Conservation (phyloP, 805 yeast species). For the Zygoascus bituminiphila region DNA sequence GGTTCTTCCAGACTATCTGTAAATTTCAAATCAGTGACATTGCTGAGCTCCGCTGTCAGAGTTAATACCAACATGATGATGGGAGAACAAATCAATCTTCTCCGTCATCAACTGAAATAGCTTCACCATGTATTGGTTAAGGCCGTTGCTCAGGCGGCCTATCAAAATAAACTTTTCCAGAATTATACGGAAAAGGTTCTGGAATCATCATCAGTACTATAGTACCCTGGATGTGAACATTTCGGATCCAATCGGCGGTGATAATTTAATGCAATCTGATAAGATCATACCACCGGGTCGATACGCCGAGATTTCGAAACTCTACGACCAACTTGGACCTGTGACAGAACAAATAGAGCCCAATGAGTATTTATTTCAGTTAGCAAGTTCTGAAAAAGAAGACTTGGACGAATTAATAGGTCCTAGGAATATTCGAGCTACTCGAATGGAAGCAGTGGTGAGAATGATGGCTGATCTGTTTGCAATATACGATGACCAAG, state of each 20-base stretch:
- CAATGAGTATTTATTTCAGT: background rate
- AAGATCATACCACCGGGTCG: background rate
- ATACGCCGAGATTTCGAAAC: background rate
- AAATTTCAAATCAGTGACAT: slow-evolving; percentile 50
- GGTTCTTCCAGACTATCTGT: slow-evolving; percentile 52
- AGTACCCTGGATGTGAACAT: no score
- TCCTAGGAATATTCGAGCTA: slow-evolving; percentile 20
- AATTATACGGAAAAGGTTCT: no score
- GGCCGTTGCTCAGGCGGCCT: background rate
- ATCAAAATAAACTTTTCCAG: no score
- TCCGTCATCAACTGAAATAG: no score
- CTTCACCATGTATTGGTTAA: background rate
- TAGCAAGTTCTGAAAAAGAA: background rate
- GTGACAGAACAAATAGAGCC: background rate
- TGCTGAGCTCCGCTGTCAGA: slow-evolving; percentile 40
- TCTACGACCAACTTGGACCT: background rate
- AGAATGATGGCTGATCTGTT: slow-evolving; percentile 27
- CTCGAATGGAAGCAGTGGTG: slow-evolving; percentile 24
- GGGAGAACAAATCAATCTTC: background rate
- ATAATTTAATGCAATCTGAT: background rate
- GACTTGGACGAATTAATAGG: slow-evolving; percentile 21
- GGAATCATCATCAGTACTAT: no score
- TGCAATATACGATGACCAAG: slow-evolving; percentile 23
- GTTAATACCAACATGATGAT: slow-evolving; percentile 26
- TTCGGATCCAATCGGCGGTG: no score